Evolutionary conservation across 1,139 yeast genomes (phyloP), one percentile per base, ranked within the genome.

Genomic region (Suhomyces guaymorum): DNA sequence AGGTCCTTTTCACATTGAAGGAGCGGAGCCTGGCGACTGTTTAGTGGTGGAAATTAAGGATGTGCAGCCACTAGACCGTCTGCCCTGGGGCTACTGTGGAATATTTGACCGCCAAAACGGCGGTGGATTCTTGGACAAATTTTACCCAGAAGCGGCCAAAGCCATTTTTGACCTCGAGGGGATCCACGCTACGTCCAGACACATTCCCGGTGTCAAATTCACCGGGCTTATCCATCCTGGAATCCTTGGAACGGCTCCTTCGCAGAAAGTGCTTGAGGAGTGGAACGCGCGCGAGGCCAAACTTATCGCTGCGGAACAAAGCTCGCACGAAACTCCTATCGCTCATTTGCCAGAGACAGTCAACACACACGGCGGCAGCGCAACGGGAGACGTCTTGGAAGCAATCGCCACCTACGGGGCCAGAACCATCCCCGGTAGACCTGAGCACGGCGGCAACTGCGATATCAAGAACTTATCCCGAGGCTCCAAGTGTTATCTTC

Each of bases 71-170:
- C 52, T 72, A 30, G 75, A 70, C 35, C 58, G 72, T 45, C 75
- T 65, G 40, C 75, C 77, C 5, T 72, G 78, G 78, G 78, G 78
- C 2, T 72, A 72, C 47, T 63, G 70, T 44, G 77, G 76, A 10
- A 52, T 71, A 2, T 73, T 73, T 45, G 69, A 68, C 37, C 68
- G 62, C 43, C 59, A 57, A 32, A 72, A 73, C 41, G 78, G 78
- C 3, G 78, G 78, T 8, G 76, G 78, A 5, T 71, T 72, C 42
- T 54, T 72, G 24, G 76, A 71, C 41, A 56, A 55, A 33, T 68
- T 63, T 43, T 72, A 70, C 47, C 78, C 78, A 3, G 65, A 68
- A 33, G 69, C 73, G 14, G 75, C 77, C 5, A 73, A 72, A 44
- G 76, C 78, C 3, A 61, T 73, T 25, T 73, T 70, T 51, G 78